A percentile compares a stretch with the other conserved stretches of the same genome.
These are phyloP conservation scores for Trifolium dubium DNA, from an alignment of 306 rosid genomes.

Conservation along the genomic window DNA sequence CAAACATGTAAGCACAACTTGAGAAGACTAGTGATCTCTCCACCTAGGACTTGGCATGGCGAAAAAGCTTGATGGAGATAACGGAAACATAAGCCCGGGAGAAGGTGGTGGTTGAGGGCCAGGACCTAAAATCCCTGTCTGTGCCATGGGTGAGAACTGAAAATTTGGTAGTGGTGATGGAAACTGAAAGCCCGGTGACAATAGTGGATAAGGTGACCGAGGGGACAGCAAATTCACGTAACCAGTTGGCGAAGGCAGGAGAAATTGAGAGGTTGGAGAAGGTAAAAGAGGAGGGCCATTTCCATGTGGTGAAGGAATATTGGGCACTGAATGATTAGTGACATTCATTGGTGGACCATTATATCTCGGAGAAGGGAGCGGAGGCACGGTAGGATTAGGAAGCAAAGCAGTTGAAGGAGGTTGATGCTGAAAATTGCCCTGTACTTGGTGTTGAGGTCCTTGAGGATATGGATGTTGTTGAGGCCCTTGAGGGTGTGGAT, in stretches of 20 bases:
- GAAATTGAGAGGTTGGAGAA: constrained; percentile 87
- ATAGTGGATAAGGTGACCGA: constrained; percentile 73
- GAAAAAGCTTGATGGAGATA: constrained; percentile 83
- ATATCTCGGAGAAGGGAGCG: constrained; percentile 57
- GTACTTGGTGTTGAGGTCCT: constrained; percentile 50
- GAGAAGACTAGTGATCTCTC: constrained; percentile 65
- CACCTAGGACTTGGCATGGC: constrained; percentile 85
- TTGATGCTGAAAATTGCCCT: constrained; percentile 46
- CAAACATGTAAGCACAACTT: constrained; percentile 45
- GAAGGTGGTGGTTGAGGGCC: constrained; percentile 91
- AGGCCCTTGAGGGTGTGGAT: constrained; percentile 26
- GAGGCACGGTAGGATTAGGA: constrained; percentile 62
- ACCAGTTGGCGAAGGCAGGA: constrained; percentile 80
- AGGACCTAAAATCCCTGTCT: constrained; percentile 88
- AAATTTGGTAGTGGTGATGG: constrained; percentile 77
- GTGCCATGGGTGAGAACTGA: constrained; percentile 72
- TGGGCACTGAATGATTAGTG: constrained; percentile 46
- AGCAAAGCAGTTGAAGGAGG: constrained; percentile 60
- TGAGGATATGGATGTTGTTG: constrained; percentile 2
- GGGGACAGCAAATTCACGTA: constrained; percentile 78
- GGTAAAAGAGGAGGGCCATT: constrained; percentile 70
- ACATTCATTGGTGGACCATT: constrained; percentile 56
- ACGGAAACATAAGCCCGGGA: constrained; percentile 75
- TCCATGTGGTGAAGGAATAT: constrained; percentile 56
- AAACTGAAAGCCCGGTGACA: constrained; percentile 86